These are phyloP conservation scores for Pleurotus tuoliensis DNA, from an alignment of 768 basidiomycete genomes.

Conservation along the genomic window DNA sequence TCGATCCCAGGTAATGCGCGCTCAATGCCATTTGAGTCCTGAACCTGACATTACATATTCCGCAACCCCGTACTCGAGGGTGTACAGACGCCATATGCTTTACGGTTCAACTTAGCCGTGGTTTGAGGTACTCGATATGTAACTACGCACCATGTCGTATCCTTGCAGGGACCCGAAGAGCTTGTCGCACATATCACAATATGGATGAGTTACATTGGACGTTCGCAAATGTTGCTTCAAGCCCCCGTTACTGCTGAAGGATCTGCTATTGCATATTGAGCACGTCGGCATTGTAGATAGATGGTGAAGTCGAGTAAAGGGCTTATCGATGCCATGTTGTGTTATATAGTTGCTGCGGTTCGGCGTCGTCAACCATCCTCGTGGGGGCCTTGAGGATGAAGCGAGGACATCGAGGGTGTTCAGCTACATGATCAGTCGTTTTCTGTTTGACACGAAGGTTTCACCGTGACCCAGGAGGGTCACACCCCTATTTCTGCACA, in stretches of 20 bases:
- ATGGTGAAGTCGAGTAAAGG: no score
- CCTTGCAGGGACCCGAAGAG: neutral
- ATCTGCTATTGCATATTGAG: neutral
- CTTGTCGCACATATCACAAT: constrained; percentile 4
- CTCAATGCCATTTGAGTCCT: neutral
- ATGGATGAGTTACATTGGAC: neutral
- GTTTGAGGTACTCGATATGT: neutral
- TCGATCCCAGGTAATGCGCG: neutral
- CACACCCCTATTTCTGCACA: no score
- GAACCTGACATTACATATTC: neutral
- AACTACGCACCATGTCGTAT: constrained; percentile 1
- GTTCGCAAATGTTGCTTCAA: constrained; percentile 1
- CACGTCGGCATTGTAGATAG: neutral
- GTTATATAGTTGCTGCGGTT: no score
- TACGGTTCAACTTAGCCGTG: neutral
- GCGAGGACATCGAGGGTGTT: no score
- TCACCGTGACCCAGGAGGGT: no score
- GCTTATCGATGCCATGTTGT: no score
- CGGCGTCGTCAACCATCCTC: no score
- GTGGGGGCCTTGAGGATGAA: no score
- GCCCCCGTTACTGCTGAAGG: neutral
- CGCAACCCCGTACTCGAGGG: neutral
- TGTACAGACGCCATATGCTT: constrained; percentile 5
- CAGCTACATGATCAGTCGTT: no score
- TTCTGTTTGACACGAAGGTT: no score